Conservation (phyloP, 2,329 filamentous ascomycete genomes). For the Colletotrichum sojae region DNA sequence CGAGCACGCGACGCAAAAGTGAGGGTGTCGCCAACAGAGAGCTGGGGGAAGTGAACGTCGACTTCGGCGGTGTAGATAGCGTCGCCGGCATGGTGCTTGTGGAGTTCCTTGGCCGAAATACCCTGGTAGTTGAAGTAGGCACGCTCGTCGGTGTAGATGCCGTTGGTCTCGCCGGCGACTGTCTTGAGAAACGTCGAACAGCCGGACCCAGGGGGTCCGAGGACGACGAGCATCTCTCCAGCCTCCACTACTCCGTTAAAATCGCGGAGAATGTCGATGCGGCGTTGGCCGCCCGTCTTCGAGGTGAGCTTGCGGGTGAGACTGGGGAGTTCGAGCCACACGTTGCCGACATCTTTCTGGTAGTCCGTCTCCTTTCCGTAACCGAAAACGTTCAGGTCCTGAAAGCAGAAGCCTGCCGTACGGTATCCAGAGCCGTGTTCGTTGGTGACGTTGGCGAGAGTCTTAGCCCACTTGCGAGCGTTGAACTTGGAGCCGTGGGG, state of each 20-base stretch:
- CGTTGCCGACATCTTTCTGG: constrained; percentile 58
- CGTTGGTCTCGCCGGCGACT: constrained; percentile 74
- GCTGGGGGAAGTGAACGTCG: constrained; percentile 72
- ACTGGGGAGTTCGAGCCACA: constrained; percentile 47
- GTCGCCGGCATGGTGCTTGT: constrained; percentile 63
- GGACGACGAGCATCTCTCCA: constrained; percentile 71
- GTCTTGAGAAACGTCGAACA: constrained; percentile 80
- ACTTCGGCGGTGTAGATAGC: constrained; percentile 78
- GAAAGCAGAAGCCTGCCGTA: constrained; percentile 54
- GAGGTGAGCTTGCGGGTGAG: constrained; percentile 51
- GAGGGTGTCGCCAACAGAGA: constrained; percentile 73
- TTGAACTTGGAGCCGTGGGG: constrained; percentile 65
- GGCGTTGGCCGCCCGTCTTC: constrained; percentile 44
- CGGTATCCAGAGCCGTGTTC: constrained; percentile 47
- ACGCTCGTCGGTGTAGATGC: constrained; percentile 58
- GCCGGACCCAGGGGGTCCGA: constrained; percentile 67
- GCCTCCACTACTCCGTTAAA: constrained; percentile 66
- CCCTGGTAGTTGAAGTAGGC: constrained; percentile 41
- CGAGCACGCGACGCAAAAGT: constrained; percentile 71
- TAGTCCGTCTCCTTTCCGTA: constrained; percentile 58
- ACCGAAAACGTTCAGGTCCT: constrained; percentile 59
- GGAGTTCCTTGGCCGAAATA: constrained; percentile 33
- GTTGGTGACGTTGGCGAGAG: constrained; percentile 44
- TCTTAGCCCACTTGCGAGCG: constrained; percentile 56
- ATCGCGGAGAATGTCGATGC: constrained; percentile 64